Percentiles rank a stretch among this genome's conserved stretches.
These are phyloP conservation scores for Chlamydomonas incerta DNA, from an alignment of 139 green algal genomes.

Conservation along the genomic window DNA sequence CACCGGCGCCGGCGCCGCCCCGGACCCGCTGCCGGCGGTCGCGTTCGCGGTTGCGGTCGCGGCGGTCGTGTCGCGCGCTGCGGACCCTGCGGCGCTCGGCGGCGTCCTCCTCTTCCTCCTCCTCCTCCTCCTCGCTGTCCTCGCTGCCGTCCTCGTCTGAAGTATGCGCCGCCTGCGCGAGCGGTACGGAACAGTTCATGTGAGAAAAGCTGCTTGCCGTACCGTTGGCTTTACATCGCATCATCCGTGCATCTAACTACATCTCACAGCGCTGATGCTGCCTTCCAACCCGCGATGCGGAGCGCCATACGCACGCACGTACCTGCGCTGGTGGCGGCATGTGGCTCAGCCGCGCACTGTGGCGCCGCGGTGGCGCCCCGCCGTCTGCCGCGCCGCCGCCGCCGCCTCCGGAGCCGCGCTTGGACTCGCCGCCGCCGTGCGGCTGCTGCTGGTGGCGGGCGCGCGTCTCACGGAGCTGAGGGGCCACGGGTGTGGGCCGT, in stretches of 20 bases:
- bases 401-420: not conserved
- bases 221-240: no score
- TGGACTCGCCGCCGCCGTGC: not conserved
- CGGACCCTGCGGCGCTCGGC: not conserved
- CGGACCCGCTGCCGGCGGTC: no score
- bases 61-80: not conserved
- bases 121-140: not conserved
- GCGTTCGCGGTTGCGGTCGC: not conserved
- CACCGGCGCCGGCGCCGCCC: no score
- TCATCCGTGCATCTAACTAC: no score
- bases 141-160: not conserved
- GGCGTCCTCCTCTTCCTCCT: not conserved
- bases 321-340: no score
- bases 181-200: no score
- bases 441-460: not conserved
- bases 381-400: not conserved
- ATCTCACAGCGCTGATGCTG: no score
- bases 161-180: no score
- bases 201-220: no score
- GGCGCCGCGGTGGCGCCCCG: not conserved
- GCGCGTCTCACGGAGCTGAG: not conserved
- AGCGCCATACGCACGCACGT: no score
- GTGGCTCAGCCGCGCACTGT: not conserved
- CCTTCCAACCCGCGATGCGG: no score
- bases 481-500: no score